Conservation (phyloP, 441 rosid genomes). For the Syzygium syzygioides region DNA sequence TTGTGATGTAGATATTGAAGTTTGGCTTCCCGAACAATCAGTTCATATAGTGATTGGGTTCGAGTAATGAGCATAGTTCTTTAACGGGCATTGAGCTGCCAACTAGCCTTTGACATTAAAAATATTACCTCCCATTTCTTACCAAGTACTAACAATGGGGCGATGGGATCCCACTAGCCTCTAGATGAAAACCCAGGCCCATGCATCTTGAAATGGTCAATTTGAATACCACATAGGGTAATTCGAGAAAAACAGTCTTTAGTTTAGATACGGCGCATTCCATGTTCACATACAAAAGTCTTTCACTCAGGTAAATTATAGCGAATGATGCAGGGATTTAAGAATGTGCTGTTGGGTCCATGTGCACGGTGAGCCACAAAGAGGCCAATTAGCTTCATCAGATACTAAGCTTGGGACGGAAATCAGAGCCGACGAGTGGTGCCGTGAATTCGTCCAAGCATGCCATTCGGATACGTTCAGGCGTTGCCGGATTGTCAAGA, state of each 20-base stretch:
- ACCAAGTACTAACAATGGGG: not conserved
- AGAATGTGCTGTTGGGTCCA: not conserved
- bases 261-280: too few species aligned
- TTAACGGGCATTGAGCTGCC: not conserved
- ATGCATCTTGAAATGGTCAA: not conserved
- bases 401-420: conserved; percentile 73
- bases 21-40: too few species aligned
- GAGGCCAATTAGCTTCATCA: conserved; percentile 19
- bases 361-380: not conserved
- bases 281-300: too few species aligned
- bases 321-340: not conserved
- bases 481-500: conserved; percentile 88
- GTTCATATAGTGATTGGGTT: not conserved
- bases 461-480: conserved; percentile 89
- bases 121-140: too few species aligned
- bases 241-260: not conserved
- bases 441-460: conserved; percentile 73
- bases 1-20: not conserved
- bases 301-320: too few species aligned
- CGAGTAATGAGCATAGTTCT: not conserved
- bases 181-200: not conserved
- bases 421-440: conserved; percentile 38
- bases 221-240: not conserved
- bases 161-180: not conserved
- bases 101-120: not conserved